Percentiles rank a stretch among this genome's conserved stretches.
Evolutionary conservation across 1,284 basidiomycete genomes (phyloP).

Genomic region (Hypsizygus ulmarius): DNA sequence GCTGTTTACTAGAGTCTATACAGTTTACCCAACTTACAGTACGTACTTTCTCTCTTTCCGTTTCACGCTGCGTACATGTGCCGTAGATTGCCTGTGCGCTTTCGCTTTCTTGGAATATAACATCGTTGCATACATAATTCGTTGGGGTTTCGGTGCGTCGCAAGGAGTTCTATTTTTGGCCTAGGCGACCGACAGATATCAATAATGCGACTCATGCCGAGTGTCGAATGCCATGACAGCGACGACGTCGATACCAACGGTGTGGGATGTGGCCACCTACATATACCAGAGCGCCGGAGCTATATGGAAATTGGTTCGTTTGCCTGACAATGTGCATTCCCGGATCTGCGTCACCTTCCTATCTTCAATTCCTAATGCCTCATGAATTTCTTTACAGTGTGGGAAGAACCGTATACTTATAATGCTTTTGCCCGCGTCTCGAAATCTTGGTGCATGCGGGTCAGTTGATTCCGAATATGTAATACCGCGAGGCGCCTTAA

Average conservation of each 20-base stretch:
- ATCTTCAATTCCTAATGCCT: not conserved
- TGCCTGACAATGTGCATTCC: constrained; percentile 44
- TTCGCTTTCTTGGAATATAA: too few relatives aligned
- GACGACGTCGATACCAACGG: constrained; percentile 8
- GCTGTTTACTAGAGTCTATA: too few relatives aligned
- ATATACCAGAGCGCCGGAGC: constrained; percentile 40
- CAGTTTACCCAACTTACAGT: too few relatives aligned
- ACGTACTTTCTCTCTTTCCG: too few relatives aligned
- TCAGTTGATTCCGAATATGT: constrained; percentile 41
- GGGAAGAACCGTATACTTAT: too few relatives aligned
- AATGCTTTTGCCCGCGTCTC: constrained; percentile 50
- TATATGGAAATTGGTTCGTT: constrained; percentile 46
- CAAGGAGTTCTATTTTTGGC: constrained; percentile 35
- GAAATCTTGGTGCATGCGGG: constrained; percentile 36
- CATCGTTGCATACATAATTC: too few relatives aligned
- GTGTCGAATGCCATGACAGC: too few relatives aligned
- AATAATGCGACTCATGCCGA: constrained; percentile 10
- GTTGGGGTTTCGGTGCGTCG: too few relatives aligned
- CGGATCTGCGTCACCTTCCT: not conserved
- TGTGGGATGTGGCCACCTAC: constrained; percentile 43
- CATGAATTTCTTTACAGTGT: constrained; percentile 33
- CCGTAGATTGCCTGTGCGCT: too few relatives aligned
- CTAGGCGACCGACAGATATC: constrained; percentile 35
- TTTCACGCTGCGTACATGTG: too few relatives aligned
- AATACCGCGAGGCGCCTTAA: constrained; percentile 27